Evolutionary conservation across 129 eudicot genomes (phyloP), one percentile per base, ranked within the genome.

Genomic region (Flaveria sonorensis): DNA sequence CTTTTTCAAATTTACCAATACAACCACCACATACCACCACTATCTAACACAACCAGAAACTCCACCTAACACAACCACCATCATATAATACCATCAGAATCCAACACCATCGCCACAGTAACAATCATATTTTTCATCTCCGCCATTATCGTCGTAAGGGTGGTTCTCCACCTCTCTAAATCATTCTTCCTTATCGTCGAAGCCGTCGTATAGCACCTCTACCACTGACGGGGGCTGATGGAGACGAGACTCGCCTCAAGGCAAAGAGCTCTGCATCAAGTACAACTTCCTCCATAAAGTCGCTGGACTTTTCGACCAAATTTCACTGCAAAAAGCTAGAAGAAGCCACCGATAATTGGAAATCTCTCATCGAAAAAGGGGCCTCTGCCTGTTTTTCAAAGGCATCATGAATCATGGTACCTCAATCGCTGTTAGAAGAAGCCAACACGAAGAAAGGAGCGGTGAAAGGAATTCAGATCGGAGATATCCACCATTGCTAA

Each of bases 401-500:
- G 97, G 98, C 6, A 63, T 93, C 15, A 71, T 87, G 19, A 81
- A 42, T 46, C 90, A 92, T 43, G 98, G 98, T 0, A 85, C 94
- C 0, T 42, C 70, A 0, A 90, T 92, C 3, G 98, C 96, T 0
- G 94, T 88, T 11, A 92, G 90, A 40, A 43, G 91, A 69, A 93
- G 88, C 72, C 87, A 88, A 15, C 89, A 86, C 6, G 83, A 79
- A 4, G 89, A 83, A 16, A 97, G 90, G 40, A 77, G 85, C 0
- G 98, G 98, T 0, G 97, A 93, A 30, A 87, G 77, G 89, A 81
- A 42, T 93, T 93, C 55, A 68, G 85, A 20, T 85, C 97, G 0
- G 98, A 93, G 55, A 92, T 90, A 2, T 89, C 95, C 3, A 96
- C 97, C 4, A 88, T 93, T 59, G 96, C 96, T 0, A 90, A 97